Evolutionary conservation across 2,329 filamentous ascomycete genomes (phyloP).

Genomic region (Aureobasidium musti): DNA sequence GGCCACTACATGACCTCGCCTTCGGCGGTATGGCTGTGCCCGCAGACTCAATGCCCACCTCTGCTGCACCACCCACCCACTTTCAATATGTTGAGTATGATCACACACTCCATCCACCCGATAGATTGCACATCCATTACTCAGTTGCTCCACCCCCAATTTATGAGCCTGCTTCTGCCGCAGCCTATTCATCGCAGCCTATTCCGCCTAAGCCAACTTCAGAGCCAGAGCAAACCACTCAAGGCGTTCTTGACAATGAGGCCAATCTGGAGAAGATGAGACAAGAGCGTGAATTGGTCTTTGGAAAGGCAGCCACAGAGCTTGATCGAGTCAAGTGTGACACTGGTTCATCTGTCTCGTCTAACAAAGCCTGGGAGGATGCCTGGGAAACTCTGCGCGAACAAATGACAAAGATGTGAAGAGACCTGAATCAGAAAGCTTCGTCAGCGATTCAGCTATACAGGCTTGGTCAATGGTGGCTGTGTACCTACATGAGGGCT

Average conservation of each 20-base stretch:
- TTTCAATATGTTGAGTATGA: neutral
- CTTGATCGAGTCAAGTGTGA: neutral
- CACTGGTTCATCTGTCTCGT: neutral
- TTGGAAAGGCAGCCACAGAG: neutral
- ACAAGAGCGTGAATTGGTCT: slow-evolving; percentile 7
- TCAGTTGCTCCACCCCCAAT: neutral
- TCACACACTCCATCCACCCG: neutral
- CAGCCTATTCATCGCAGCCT: neutral
- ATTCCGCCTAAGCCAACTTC: neutral
- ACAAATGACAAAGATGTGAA: slow-evolving; percentile 11
- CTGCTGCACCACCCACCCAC: neutral
- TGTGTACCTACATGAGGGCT: neutral
- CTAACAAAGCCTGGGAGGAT: slow-evolving; percentile 10
- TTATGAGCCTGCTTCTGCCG: neutral
- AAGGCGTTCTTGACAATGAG: neutral
- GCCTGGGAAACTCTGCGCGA: slow-evolving; percentile 3
- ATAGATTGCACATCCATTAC: neutral
- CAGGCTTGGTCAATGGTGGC: too few relatives aligned
- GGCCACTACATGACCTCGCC: neutral
- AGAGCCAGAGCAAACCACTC: neutral
- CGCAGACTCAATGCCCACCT: neutral
- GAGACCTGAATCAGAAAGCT: neutral
- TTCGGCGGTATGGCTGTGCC: neutral
- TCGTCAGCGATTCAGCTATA: too few relatives aligned
- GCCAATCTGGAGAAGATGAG: slow-evolving; percentile 8